Conservation (phyloP, 108 stramenopile species). For the Fistulifera solaris region DNA sequence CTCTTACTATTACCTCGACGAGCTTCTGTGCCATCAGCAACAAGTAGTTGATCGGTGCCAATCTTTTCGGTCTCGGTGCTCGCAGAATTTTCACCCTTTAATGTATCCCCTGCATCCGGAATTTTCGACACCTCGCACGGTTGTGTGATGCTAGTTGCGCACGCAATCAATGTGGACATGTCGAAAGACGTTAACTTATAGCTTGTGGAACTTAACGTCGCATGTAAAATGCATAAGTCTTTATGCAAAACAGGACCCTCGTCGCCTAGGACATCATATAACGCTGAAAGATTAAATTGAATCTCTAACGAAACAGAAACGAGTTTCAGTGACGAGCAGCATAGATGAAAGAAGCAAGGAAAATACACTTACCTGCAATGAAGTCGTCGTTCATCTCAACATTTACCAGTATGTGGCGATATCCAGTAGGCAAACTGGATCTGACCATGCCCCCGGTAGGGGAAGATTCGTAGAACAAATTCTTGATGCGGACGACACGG, state of each 20-base stretch:
- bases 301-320: conserved; percentile 19
- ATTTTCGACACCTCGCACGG: no score
- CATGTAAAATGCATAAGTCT: conserved; percentile 6
- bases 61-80: no score
- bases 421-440: conserved; percentile 34
- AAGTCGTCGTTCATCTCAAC: conserved; percentile 20
- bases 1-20: no score
- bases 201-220: neutral
- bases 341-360: neutral
- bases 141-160: no score
- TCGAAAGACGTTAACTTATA: neutral
- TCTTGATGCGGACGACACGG: conserved; percentile 38
- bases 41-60: no score
- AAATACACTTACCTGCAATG: conserved; percentile 32
- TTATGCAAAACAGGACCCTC: conserved; percentile 30
- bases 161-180: neutral
- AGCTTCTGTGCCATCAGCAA: no score
- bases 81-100: no score
- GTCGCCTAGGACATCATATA: conserved; percentile 22
- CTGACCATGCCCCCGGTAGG: conserved; percentile 1
- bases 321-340: neutral
- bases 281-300: conserved; percentile 35
- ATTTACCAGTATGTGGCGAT: conserved; percentile 38
- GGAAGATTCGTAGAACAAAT: conserved; percentile 21
- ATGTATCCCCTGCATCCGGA: no score